phyloP scores from a whole-genome alignment of 2,329 filamentous ascomycete genomes.

The Verticillium nonalfalfae region DNA sequence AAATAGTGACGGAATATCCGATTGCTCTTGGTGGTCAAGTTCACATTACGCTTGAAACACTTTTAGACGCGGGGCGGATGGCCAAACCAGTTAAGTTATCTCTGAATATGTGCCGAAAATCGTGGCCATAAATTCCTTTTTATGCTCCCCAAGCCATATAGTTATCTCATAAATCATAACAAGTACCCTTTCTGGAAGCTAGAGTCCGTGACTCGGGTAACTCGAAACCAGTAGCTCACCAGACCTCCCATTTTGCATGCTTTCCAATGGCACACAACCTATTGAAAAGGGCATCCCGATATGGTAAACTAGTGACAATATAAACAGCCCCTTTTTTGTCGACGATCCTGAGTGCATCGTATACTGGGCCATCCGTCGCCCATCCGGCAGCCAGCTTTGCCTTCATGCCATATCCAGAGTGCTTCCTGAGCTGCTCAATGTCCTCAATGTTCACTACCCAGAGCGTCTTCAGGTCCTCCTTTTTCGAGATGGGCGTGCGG shows the following conservation, averaged over 20 bases:
- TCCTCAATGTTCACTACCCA: neutral
- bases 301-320: neutral
- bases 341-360: slow-evolving; percentile 1
- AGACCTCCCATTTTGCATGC: neutral
- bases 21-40: neutral
- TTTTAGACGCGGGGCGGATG: too few relatives aligned
- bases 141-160: too few relatives aligned
- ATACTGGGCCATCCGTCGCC: slow-evolving; percentile 1
- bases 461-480: neutral
- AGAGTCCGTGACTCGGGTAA: too few relatives aligned
- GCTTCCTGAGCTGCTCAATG: slow-evolving; percentile 1
- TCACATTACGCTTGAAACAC: too few relatives aligned
- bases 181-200: too few relatives aligned
- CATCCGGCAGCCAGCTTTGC: slow-evolving; percentile 2
- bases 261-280: neutral
- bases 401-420: slow-evolving; percentile 4
- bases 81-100: too few relatives aligned
- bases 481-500: neutral
- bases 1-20: too few relatives aligned
- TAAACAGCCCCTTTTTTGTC: neutral
- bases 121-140: too few relatives aligned
- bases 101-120: too few relatives aligned
- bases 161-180: too few relatives aligned
- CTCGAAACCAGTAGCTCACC: neutral
- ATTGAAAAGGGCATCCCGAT: neutral